phyloP scores from a whole-genome alignment of 139 green algal genomes.

The Closterium sp. region DNA sequence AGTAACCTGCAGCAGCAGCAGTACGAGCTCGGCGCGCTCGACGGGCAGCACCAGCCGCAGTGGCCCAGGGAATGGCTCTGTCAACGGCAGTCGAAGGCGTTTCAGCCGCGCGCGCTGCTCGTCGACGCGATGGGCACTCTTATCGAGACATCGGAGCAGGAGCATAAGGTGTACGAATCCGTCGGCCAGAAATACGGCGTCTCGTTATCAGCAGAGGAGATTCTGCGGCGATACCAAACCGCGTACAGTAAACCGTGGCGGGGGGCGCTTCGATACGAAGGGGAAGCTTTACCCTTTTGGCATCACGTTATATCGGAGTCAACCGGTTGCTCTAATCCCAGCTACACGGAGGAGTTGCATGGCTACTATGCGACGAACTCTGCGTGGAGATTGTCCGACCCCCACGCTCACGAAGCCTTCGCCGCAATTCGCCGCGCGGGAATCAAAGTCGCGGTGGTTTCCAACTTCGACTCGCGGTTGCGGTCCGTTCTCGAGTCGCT shows the following conservation, averaged over 20 bases:
- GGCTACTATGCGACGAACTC: not conserved
- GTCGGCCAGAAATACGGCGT: not conserved
- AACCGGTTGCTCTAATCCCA: not conserved
- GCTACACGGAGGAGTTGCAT: not conserved
- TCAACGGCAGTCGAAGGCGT: not conserved
- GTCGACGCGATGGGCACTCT: not conserved
- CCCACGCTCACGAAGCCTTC: not conserved
- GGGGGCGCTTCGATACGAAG: not conserved
- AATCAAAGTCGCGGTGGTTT: not conserved
- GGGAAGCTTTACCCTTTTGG: not conserved
- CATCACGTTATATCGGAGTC: not conserved
- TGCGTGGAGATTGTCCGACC: not conserved
- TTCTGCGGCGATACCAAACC: not conserved
- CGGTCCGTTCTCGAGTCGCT: constrained; percentile 65
- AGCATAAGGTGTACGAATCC: not conserved
- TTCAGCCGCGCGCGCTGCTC: not conserved
- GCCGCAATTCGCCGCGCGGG: not conserved
- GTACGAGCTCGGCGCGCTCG: too few relatives aligned
- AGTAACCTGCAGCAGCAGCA: not conserved
- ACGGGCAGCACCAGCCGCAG: not conserved
- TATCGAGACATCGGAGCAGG: not conserved
- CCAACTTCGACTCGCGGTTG: constrained; percentile 54
- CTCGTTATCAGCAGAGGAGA: not conserved
- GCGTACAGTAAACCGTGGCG: not conserved
- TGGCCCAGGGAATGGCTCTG: not conserved